A percentile compares a stretch with the other conserved stretches of the same genome.
phyloP scores from a whole-genome alignment of 179 eudicot genomes.

The Drosera spatulata region DNA sequence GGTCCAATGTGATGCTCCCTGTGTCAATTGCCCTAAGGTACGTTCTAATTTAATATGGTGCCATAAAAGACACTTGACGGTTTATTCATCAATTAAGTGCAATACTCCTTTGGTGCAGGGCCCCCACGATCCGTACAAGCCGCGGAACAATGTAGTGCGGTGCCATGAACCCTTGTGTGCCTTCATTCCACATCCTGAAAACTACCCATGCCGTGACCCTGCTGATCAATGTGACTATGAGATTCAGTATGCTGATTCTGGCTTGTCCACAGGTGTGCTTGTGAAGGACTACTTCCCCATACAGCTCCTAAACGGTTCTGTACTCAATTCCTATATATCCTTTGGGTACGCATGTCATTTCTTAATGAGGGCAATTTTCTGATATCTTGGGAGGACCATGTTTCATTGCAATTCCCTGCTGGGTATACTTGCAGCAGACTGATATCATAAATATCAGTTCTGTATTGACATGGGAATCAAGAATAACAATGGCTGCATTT shows the following conservation, averaged over 20 bases:
- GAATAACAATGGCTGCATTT: no score
- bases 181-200: conserved; percentile 31
- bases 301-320: conserved; percentile 36
- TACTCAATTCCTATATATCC: conserved; percentile 28
- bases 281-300: conserved; percentile 51
- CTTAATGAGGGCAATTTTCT: not conserved
- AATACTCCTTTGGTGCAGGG: conserved; percentile 19
- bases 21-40: conserved; percentile 65
- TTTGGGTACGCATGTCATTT: conserved; percentile 44
- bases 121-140: conserved; percentile 57
- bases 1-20: conserved; percentile 98
- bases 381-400: no score
- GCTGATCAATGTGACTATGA: conserved; percentile 85
- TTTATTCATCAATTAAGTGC: not conserved
- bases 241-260: conserved; percentile 73
- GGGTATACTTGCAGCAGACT: no score
- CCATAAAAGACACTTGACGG: not conserved
- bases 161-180: conserved; percentile 60
- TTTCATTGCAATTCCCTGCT: no score
- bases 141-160: conserved; percentile 26
- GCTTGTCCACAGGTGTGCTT: conserved; percentile 75
- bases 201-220: conserved; percentile 31
- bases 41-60: not conserved
- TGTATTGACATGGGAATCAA: no score
- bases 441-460: no score